These are phyloP conservation scores for Amaranthus cruentus DNA, from an alignment of 148 eudicot species.

Conservation along the genomic window DNA sequence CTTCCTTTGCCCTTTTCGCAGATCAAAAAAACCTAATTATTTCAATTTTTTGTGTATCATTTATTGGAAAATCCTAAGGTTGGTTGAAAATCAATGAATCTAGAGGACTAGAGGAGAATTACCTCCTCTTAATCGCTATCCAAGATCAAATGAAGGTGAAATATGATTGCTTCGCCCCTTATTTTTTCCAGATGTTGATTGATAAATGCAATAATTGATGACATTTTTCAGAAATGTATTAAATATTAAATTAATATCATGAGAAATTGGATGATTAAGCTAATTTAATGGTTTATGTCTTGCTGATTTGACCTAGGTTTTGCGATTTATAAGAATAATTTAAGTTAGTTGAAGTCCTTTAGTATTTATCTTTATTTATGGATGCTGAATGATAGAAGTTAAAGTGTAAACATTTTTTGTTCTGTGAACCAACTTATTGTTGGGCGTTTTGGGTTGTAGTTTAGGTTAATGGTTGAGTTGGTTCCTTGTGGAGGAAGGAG, in stretches of 20 bases:
- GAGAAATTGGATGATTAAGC: background rate
- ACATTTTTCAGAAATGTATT: background rate
- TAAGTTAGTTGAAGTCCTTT: background rate
- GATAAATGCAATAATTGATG: background rate
- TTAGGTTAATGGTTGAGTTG: background rate
- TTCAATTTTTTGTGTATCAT: background rate
- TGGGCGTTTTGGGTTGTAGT: background rate
- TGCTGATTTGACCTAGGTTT: background rate
- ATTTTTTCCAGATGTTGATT: background rate
- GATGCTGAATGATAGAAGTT: conserved; percentile 6
- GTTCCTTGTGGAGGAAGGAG: background rate
- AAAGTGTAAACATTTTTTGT: background rate
- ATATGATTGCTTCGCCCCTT: background rate
- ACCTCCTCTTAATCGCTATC: conserved; percentile 12
- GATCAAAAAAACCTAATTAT: conserved; percentile 2
- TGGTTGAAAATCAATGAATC: background rate
- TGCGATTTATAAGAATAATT: background rate
- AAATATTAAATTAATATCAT: background rate
- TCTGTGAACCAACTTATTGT: background rate
- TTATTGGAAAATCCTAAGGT: background rate
- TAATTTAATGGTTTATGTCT: background rate
- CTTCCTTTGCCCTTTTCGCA: background rate
- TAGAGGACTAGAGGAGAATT: background rate
- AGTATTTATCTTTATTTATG: background rate
- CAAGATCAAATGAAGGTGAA: conserved; percentile 13